Conservation (phyloP, 2,329 filamentous ascomycete genomes). For the Diaporthe vaccinii region DNA sequence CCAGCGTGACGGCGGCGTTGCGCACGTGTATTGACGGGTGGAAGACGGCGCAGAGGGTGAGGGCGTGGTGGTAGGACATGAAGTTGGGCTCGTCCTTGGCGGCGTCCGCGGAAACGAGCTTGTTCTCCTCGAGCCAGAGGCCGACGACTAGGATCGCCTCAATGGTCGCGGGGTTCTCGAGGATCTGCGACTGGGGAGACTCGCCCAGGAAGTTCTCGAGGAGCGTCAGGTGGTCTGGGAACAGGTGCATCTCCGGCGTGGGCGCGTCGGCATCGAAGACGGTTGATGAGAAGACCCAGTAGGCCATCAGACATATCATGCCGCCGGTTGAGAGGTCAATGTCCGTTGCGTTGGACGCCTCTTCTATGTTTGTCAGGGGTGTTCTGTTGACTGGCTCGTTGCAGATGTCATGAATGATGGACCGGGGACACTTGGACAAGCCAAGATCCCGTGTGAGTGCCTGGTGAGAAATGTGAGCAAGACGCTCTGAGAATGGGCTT, state of each 20-base stretch:
- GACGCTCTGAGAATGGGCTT: constrained; percentile 4
- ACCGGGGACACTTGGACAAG: constrained; percentile 60
- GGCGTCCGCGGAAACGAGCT: constrained; percentile 55
- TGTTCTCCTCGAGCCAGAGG: constrained; percentile 68
- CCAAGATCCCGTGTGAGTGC: constrained; percentile 75
- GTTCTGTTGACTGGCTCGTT: constrained; percentile 57
- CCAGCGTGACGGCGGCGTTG: constrained; percentile 67
- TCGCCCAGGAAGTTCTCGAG: constrained; percentile 66
- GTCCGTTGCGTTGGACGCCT: constrained; percentile 55
- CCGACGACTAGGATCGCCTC: constrained; percentile 73
- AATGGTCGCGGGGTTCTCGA: constrained; percentile 65
- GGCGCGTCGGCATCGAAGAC: constrained; percentile 71
- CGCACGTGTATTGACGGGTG: constrained; percentile 67
- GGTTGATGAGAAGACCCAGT: constrained; percentile 73
- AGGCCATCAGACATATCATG: constrained; percentile 70
- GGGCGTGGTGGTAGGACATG: constrained; percentile 72
- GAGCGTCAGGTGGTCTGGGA: constrained; percentile 71
- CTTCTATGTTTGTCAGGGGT: constrained; percentile 56
- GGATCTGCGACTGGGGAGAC: constrained; percentile 63
- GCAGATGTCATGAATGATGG: constrained; percentile 61
- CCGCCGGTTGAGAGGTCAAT: constrained; percentile 72
- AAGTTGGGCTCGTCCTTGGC: constrained; percentile 53
- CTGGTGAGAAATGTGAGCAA: constrained; percentile 50
- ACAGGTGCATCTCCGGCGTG: constrained; percentile 67
- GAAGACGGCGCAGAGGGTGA: constrained; percentile 70